Base-by-base conservation (phyloP, 495 filamentous ascomycete species). In the Xylaria grammica region DNA sequence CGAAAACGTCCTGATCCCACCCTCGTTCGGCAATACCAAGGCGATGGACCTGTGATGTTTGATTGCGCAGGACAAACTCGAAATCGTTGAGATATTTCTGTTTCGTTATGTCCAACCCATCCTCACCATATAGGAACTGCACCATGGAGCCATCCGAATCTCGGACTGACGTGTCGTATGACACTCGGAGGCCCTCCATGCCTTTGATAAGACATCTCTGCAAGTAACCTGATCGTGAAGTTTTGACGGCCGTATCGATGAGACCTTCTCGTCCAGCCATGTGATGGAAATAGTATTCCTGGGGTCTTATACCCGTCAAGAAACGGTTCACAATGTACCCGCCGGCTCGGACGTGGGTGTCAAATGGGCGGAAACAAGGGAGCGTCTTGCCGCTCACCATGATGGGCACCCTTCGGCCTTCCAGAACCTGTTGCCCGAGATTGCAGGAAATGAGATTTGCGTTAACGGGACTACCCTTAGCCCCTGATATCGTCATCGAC, bases 211-310 rank as follows among this genome's bases (percentile, higher is more conserved):
- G 78, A 84, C 96, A 99, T 74, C 96, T 90, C 75, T 99, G 96
- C 64, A 99, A 78, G 73, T 99, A 99, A 69, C 96, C 96, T 40
- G 94, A 97, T 68, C 94, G 86, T 40, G 93, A 94, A 4, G 96
- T 99, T 81, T 99, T 99, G 69, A 99, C 96, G 61, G 96, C 96
- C 44, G 96, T 99, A 85, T 99, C 96, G 78, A 99, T 98, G 69
- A 99, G 82, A 81, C 96, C 96, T 82, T 99, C 96, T 77, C 96
- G 87, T 73, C 96, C 96, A 69, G 94, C 94, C 96, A 99, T 99
- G 73, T 94, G 91, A 86, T 99, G 96, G 85, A 99, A 99, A 78
- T 92, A 99, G 76, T 96, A 98, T 75, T 98, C 96, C 74, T 99
- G 96, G 27, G 96, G 96, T 61, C 94, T 88, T 62, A 99, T 91